A percentile compares a stretch with the other conserved stretches of the same genome.
These are phyloP conservation scores for Cyclocybe aegerita DNA, from an alignment of 768 basidiomycete genomes.

Conservation along the genomic window DNA sequence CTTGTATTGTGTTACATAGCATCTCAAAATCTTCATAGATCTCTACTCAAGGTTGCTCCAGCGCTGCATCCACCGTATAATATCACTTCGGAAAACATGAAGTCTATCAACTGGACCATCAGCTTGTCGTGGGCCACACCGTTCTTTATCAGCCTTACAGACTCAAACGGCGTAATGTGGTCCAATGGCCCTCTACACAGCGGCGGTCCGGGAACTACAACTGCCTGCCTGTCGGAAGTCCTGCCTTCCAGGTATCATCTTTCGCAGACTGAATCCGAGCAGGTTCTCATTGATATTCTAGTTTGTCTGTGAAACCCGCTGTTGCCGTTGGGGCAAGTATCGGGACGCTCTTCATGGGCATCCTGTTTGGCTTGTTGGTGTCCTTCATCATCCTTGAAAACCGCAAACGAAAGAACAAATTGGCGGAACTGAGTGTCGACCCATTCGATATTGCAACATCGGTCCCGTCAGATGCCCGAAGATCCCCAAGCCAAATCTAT, in stretches of 20 bases:
- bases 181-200: constrained; percentile 54
- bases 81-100: constrained; percentile 39
- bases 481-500: constrained; percentile 36
- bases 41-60: constrained; percentile 48
- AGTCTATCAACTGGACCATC: constrained; percentile 55
- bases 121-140: constrained; percentile 44
- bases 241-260: constrained; percentile 8
- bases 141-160: constrained; percentile 53
- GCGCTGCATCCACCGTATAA: constrained; percentile 57
- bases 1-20: neutral
- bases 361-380: constrained; percentile 27
- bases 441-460: neutral
- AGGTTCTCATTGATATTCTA: neutral
- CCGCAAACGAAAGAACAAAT: constrained; percentile 16
- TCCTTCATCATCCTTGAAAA: constrained; percentile 28
- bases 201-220: constrained; percentile 38
- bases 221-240: constrained; percentile 34
- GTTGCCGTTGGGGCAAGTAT: constrained; percentile 32
- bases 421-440: neutral
- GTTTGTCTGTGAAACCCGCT: constrained; percentile 10
- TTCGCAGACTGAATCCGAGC: constrained; percentile 6
- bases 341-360: constrained; percentile 35
- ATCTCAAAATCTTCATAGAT: neutral
- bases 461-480: neutral
- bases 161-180: constrained; percentile 49